Evolutionary conservation across 164 flowering plant genomes (phyloP).

Genomic region (Nymphaea colorata): DNA sequence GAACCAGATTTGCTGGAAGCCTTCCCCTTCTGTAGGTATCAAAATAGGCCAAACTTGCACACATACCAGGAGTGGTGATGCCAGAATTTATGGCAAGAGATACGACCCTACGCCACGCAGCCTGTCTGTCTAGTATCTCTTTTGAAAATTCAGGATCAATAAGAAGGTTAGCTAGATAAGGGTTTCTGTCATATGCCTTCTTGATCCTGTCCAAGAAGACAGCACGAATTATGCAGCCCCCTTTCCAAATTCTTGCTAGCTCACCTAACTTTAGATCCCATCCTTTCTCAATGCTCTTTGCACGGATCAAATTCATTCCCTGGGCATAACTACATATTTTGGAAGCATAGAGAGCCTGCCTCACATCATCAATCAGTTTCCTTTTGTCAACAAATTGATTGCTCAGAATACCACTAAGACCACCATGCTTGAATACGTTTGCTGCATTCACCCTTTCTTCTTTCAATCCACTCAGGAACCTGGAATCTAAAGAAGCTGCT

Average conservation of each 20-base stretch:
- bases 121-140: slow-evolving; percentile 40
- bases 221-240: slow-evolving; percentile 37
- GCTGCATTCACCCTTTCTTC: slow-evolving; percentile 35
- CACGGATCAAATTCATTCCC: slow-evolving; percentile 36
- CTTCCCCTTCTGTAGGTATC: slow-evolving; percentile 30
- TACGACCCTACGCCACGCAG: slow-evolving; percentile 34
- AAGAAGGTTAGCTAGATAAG: slow-evolving; percentile 22
- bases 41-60: slow-evolving; percentile 30
- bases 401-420: slow-evolving; percentile 15
- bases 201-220: slow-evolving; percentile 36
- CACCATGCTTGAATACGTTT: slow-evolving; percentile 17
- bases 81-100: slow-evolving; percentile 27
- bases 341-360: slow-evolving; percentile 34
- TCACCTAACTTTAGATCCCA: slow-evolving; percentile 33
- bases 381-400: slow-evolving; percentile 21
- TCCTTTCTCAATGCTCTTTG: slow-evolving; percentile 32
- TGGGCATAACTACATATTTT: slow-evolving; percentile 40
- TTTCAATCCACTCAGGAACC: slow-evolving; percentile 36
- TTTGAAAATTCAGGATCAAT: slow-evolving; percentile 35
- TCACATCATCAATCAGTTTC: slow-evolving; percentile 34
- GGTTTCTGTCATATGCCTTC: slow-evolving; percentile 34
- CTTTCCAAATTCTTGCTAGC: slow-evolving; percentile 36
- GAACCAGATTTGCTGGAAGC: slow-evolving; percentile 36
- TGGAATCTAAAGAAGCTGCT: slow-evolving; percentile 30
- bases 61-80: slow-evolving; percentile 37